Percentiles rank a stretch among this genome's conserved stretches.
These are phyloP conservation scores for Adenanthera pavonina DNA, from an alignment of 306 rosid genomes.

Conservation along the genomic window DNA sequence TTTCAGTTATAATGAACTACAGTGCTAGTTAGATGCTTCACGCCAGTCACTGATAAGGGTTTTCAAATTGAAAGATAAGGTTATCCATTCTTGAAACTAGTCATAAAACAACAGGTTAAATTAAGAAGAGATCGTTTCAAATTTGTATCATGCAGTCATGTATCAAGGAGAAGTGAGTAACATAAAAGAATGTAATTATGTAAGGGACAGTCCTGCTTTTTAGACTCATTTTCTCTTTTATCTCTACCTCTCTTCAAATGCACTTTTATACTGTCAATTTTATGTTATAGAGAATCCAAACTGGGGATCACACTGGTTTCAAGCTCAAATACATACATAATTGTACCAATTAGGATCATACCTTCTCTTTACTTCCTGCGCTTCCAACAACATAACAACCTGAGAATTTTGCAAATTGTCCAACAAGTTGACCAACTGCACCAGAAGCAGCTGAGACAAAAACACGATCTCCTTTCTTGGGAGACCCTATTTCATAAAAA, in stretches of 20 bases:
- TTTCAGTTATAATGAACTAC: neutral
- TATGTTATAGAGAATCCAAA: neutral
- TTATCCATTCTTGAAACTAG: neutral
- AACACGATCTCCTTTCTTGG: slow-evolving; percentile 19
- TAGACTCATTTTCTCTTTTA: too few relatives aligned
- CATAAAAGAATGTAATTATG: too few relatives aligned
- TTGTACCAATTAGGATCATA: neutral
- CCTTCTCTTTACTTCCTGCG: slow-evolving; percentile 42
- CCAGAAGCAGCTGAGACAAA: slow-evolving; percentile 18
- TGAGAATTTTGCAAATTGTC: neutral
- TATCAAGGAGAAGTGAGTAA: too few relatives aligned
- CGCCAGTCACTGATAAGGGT: neutral
- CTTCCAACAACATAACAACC: slow-evolving; percentile 51
- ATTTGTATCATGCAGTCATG: too few relatives aligned
- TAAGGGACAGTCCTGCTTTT: too few relatives aligned
- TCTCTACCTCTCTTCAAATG: neutral
- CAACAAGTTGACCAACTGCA: slow-evolving; percentile 21
- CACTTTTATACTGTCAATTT: neutral
- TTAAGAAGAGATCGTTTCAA: neutral
- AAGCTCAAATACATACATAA: too few relatives aligned
- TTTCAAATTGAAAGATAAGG: neutral
- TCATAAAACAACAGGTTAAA: neutral
- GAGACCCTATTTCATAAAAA: slow-evolving; percentile 19
- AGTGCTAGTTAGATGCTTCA: neutral
- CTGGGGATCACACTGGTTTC: neutral